Evolutionary conservation across 2,329 filamentous ascomycete species (phyloP).

Genomic region (Metarhizium album): DNA sequence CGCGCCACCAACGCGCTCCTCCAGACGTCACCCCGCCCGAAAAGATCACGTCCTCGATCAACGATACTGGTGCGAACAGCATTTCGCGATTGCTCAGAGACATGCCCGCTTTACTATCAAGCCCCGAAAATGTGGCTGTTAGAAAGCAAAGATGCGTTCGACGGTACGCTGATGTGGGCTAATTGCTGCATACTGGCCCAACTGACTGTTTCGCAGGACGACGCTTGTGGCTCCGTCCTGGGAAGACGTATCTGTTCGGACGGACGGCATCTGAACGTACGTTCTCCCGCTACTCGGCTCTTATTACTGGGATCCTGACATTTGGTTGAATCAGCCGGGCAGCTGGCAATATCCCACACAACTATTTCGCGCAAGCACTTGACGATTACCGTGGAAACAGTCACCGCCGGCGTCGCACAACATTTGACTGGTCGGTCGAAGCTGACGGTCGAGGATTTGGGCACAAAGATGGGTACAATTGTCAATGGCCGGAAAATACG

Average conservation of each 20-base stretch:
- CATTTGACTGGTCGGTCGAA: conserved; percentile 54
- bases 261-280: conserved; percentile 59
- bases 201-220: conserved; percentile 19
- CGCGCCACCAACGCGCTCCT: background rate
- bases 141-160: conserved; percentile 45
- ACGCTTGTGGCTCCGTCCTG: conserved; percentile 74
- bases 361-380: conserved; percentile 85
- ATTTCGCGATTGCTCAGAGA: background rate
- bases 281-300: conserved; percentile 10
- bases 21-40: conserved; percentile 6
- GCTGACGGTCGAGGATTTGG: conserved; percentile 64
- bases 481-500: conserved; percentile 65
- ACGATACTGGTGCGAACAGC: background rate
- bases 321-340: conserved; percentile 39
- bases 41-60: background rate
- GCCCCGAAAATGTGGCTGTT: conserved; percentile 49
- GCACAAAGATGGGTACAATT: conserved; percentile 75
- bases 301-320: background rate
- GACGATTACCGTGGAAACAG: conserved; percentile 58
- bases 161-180: conserved; percentile 20
- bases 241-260: conserved; percentile 77
- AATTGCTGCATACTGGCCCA: background rate
- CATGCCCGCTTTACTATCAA: background rate
- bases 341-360: conserved; percentile 62
- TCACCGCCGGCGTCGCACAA: conserved; percentile 55